Evolutionary conservation across 2,329 filamentous ascomycete species (phyloP).

Genomic region (Colletotrichum horii): DNA sequence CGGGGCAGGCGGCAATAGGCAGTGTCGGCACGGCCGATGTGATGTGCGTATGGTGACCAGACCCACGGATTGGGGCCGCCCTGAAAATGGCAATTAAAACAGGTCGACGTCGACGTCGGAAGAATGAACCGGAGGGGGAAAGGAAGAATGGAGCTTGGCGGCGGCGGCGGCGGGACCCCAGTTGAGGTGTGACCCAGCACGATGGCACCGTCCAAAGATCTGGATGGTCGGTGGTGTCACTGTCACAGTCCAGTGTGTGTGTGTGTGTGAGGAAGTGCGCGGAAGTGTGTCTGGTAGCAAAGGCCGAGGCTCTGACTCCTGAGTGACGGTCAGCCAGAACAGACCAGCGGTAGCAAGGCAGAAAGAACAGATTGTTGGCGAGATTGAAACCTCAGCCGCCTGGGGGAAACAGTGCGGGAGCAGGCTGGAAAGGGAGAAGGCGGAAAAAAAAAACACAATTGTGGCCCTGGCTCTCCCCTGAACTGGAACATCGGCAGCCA

Average conservation of each 20-base stretch:
- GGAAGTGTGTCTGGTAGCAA: not conserved
- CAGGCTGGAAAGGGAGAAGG: not conserved
- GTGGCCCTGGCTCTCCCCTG: not conserved
- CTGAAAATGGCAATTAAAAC: not conserved
- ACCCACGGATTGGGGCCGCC: not conserved
- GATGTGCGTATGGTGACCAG: not conserved
- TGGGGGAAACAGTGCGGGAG: not conserved
- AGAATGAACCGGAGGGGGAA: not conserved
- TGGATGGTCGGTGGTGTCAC: not conserved
- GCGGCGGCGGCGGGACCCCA: not conserved
- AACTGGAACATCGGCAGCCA: constrained; percentile 11
- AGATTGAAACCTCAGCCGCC: not conserved
- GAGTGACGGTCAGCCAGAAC: not conserved
- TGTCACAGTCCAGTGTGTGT: not conserved
- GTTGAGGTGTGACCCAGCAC: constrained; percentile 8
- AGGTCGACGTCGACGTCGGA: not conserved
- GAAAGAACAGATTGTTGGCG: not conserved
- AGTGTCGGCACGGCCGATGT: constrained; percentile 13
- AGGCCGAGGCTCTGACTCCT: not conserved
- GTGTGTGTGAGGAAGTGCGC: no score
- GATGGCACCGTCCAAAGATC: constrained; percentile 2
- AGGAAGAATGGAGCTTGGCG: not conserved
- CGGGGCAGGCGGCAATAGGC: not conserved
- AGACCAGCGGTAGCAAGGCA: not conserved
- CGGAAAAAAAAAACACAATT: not conserved